Evolutionary conservation across 495 filamentous ascomycete species (phyloP), one percentile per base, ranked within the genome.

Genomic region (Aspergillus incahuasiensis): DNA sequence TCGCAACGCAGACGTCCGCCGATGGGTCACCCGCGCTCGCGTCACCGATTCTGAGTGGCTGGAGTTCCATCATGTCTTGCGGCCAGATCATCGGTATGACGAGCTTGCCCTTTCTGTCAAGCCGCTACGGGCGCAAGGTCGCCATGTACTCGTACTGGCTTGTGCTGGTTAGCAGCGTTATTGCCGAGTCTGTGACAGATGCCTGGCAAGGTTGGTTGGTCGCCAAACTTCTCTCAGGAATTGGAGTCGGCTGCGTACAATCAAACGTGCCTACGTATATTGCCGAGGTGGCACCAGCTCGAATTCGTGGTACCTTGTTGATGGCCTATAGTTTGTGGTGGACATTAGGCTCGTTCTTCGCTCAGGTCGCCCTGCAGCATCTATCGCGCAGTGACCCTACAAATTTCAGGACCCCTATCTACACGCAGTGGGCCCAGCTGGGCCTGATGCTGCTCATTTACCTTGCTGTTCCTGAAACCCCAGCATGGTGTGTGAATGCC

Each of bases 81-180:
- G 54, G 54, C 1, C 54, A 56, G 16, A 56, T 56, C 25, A 42
- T 56, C 34, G 54, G 54, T n/a, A 56, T 56, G 54, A 56, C 54
- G 12, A 32, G 21, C 0, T 38, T 56, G 25, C 24, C 54, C 11
- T 56, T 56, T 22, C 13, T 56, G 6, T 56, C 54, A 8, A 56
- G 54, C 5, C 45, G 54, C 21, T 62, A 62, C 21, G 69, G 69
- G 28, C 61, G 71, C 7, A 74, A 74, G 41, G 21, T 55, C 1
- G 68, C 68, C 0, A 52, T 74, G 18, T 64, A 68, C 7, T 62
- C 69, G 11, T 65, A 71, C 21, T 72, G 66, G 66, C 41, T 68
- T 2, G 54, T 65, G 15, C 54, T 74, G 8, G 57, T 63, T 6
- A 35, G 30, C 0, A 74, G 72, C 43, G 55, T 73, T 1, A 40